Conservation (phyloP, 164 flowering plant genomes). For the Kingdonia uniflora region DNA sequence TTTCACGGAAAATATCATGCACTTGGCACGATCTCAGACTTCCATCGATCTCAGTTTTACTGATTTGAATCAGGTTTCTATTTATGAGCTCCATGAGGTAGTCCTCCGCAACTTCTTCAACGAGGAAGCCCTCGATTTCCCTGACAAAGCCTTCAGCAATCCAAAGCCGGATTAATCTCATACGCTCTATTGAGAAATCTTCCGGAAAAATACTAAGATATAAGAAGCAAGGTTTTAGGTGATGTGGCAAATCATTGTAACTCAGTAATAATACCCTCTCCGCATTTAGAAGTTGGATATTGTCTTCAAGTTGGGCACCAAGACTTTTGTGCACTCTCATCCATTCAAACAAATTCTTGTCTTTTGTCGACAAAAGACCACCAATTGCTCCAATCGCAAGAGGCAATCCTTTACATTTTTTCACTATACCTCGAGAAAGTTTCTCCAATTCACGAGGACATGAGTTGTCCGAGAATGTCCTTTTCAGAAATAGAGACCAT, state of each 20-base stretch:
- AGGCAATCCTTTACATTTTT: conserved; percentile 11
- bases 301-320: background rate
- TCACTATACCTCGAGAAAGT: background rate
- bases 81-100: too few relatives aligned
- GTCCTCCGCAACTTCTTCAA: too few relatives aligned
- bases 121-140: too few relatives aligned
- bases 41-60: too few relatives aligned
- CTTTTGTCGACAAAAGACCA: conserved; percentile 7
- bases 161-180: conserved; percentile 9
- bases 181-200: conserved; percentile 5
- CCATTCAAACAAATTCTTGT: conserved; percentile 2
- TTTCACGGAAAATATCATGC: too few relatives aligned
- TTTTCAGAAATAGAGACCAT: conserved; percentile 10
- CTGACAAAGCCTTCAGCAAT: too few relatives aligned
- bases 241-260: conserved; percentile 11
- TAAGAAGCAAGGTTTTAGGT: conserved; percentile 10
- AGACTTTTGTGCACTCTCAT: background rate
- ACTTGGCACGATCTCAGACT: too few relatives aligned
- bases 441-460: conserved; percentile 4
- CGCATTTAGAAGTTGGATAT: background rate
- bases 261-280: conserved; percentile 8
- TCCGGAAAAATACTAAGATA: conserved; percentile 15
- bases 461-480: background rate
- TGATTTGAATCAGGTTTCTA: too few relatives aligned
- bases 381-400: conserved; percentile 14